These are phyloP conservation scores for Vanderwaltozyma verrucispora DNA, from an alignment of 805 yeast genomes.

Conservation along the genomic window DNA sequence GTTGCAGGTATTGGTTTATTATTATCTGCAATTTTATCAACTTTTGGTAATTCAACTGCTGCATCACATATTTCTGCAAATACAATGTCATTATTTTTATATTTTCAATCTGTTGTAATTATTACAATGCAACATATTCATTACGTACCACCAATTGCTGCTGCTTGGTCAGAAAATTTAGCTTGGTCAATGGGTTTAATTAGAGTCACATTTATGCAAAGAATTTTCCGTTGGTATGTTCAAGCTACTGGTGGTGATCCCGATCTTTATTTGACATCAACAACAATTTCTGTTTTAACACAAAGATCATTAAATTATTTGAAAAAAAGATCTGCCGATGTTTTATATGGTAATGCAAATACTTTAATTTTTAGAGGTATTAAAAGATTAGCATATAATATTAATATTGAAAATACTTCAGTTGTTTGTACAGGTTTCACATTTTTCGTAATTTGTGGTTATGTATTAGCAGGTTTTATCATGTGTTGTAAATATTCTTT, in stretches of 20 bases:
- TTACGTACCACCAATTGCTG: slow-evolving; percentile 85
- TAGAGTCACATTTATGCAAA: slow-evolving; percentile 71
- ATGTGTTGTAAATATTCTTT: slow-evolving; percentile 42
- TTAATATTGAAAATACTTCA: slow-evolving; percentile 72
- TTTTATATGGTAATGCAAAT: slow-evolving; percentile 41
- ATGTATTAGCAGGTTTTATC: slow-evolving; percentile 54
- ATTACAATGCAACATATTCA: slow-evolving; percentile 80
- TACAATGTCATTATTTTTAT: slow-evolving; percentile 72
- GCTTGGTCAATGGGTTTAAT: slow-evolving; percentile 96
- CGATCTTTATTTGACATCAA: slow-evolving; percentile 50
- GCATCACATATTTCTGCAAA: slow-evolving; percentile 90
- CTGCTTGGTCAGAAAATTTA: slow-evolving; percentile 85
- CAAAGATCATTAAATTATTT: slow-evolving; percentile 37
- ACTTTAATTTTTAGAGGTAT: slow-evolving; percentile 78
- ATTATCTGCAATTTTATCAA: slow-evolving; percentile 68
- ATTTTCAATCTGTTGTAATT: slow-evolving; percentile 83
- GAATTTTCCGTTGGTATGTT: slow-evolving; percentile 74
- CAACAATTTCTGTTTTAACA: slow-evolving; percentile 59
- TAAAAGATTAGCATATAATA: slow-evolving; percentile 66
- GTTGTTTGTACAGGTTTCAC: slow-evolving; percentile 83
- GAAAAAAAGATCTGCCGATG: slow-evolving; percentile 31
- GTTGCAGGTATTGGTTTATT: slow-evolving; percentile 79
- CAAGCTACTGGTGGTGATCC: slow-evolving; percentile 90
- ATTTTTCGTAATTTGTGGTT: slow-evolving; percentile 69
- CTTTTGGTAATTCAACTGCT: slow-evolving; percentile 83